Evolutionary conservation across 2,329 filamentous ascomycete species (phyloP), one percentile per base, ranked within the genome.

Genomic region (Berkeleyomyces rouxiae): DNA sequence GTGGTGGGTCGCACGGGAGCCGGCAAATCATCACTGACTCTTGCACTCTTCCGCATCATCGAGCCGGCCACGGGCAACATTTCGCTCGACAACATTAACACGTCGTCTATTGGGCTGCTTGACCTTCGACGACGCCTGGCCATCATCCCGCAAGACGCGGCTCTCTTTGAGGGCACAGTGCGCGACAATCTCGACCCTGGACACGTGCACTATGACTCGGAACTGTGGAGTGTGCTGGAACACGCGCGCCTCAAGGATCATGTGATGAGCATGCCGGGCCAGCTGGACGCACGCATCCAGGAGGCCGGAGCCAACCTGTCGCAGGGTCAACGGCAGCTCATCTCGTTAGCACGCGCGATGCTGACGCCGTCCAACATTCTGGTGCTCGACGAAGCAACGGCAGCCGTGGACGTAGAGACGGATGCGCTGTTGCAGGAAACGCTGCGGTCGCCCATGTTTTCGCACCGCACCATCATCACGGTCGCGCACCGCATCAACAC

Each of bases 401-500:
- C 90, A 67, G 82, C 79, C 33, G 82, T 86, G 9, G 82, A 87
- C 70, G 78, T 86, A 49, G 79, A 86, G 74, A 87, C 84, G 33
- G 84, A 87, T 70, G 82, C 82, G 62, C 76, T 85, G 75, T 75
- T 87, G 62, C 84, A 87, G 74, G 74, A 74, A 58, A 86, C 84
- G 36, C 75, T 86, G 62, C 79, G 83, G 42, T 81, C 80, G 43
- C 79, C 82, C 31, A 72, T 85, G 13, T 99, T 99, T 76, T 81
- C 85, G 66, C 90, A 96, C 74, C 84, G 90, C 61, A 99, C 93
- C 44, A 97, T 99, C 73, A 95, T 99, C 73, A 99, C 93, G 0
- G 96, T 99, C 70, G 93, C 93, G 36, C 93, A 99, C 76, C 86
- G 93, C 62, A 95, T 99, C 77, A 97, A 97, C 76, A 99, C 93